Percentiles rank a stretch among this genome's conserved stretches.
phyloP scores from a whole-genome alignment of 2,329 filamentous ascomycete species.

The Xylaria sp. region DNA sequence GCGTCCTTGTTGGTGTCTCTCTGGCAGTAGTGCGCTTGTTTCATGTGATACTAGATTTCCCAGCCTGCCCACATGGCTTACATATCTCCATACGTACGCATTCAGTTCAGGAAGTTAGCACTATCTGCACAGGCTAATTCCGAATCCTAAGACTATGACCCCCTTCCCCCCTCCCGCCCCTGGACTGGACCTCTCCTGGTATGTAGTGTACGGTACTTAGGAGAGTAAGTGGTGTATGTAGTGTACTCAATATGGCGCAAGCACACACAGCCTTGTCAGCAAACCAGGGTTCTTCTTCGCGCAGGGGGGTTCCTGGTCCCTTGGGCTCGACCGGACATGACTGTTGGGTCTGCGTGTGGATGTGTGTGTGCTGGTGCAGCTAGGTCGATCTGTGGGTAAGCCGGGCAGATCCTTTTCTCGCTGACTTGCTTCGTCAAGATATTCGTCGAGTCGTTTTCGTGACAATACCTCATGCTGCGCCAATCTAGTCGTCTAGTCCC shows the following conservation, averaged over 20 bases:
- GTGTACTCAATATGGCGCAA: not conserved
- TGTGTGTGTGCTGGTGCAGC: conserved; percentile 3
- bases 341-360: not conserved
- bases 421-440: not conserved
- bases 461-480: no score
- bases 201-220: no score
- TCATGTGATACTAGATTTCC: not conserved
- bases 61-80: not conserved
- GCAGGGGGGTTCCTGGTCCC: conserved; percentile 18
- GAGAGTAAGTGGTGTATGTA: no score
- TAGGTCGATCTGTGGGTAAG: conserved; percentile 16
- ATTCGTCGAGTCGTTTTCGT: no score
- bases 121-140: conserved; percentile 5
- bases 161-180: conserved; percentile 1
- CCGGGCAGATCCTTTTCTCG: conserved; percentile 3
- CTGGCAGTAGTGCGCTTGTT: not conserved
- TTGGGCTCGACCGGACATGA: conserved; percentile 16
- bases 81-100: no score
- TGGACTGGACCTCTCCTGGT: no score
- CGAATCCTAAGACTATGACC: conserved; percentile 20
- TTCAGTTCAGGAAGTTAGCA: no score
- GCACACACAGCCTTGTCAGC: conserved; percentile 18
- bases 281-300: not conserved
- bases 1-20: not conserved
- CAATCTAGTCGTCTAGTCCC: no score